Conservation (phyloP, 495 filamentous ascomycete genomes). For the Hamigera avellanea region DNA sequence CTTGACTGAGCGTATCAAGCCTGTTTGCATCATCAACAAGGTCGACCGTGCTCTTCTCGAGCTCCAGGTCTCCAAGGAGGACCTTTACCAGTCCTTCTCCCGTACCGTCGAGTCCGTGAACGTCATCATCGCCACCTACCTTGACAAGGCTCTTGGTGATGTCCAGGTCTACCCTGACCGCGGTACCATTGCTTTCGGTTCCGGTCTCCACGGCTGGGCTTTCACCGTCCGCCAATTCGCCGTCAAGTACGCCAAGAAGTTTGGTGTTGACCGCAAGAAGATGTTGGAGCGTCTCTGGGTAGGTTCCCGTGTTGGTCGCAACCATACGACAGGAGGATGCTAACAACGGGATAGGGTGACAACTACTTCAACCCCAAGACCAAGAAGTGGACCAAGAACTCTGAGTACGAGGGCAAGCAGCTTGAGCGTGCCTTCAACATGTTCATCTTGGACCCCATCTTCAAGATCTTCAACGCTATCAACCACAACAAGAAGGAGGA, state of each 20-base stretch:
- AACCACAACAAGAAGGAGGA: conserved; percentile 99
- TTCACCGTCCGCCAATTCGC: conserved; percentile 99
- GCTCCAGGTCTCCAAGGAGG: conserved; percentile 95
- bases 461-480: conserved; percentile 89
- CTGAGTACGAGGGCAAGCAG: conserved; percentile 67
- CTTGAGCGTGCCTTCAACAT: conserved; percentile 98
- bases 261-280: conserved; percentile 98
- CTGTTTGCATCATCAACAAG: conserved; percentile 99
- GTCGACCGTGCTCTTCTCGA: conserved; percentile 98
- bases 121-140: conserved; percentile 98
- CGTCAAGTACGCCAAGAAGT: conserved; percentile 95
- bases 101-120: conserved; percentile 99
- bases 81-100: conserved; percentile 98
- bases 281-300: conserved; percentile 99
- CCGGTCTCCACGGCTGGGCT: conserved; percentile 99
- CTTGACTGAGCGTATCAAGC: conserved; percentile 99
- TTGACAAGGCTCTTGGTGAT: conserved; percentile 93
- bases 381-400: conserved; percentile 97
- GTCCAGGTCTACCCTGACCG: conserved; percentile 94
- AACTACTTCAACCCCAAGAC: conserved; percentile 99
- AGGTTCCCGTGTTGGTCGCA: conserved; percentile 16
- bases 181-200: conserved; percentile 97
- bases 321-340: conserved; percentile 1
- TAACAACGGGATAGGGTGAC: conserved; percentile 56
- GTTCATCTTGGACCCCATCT: conserved; percentile 99